A percentile compares a stretch with the other conserved stretches of the same genome.
These are phyloP conservation scores for Dinochytrium kinnereticum DNA, from an alignment of 371 early-diverging fungal species.

Conservation along the genomic window DNA sequence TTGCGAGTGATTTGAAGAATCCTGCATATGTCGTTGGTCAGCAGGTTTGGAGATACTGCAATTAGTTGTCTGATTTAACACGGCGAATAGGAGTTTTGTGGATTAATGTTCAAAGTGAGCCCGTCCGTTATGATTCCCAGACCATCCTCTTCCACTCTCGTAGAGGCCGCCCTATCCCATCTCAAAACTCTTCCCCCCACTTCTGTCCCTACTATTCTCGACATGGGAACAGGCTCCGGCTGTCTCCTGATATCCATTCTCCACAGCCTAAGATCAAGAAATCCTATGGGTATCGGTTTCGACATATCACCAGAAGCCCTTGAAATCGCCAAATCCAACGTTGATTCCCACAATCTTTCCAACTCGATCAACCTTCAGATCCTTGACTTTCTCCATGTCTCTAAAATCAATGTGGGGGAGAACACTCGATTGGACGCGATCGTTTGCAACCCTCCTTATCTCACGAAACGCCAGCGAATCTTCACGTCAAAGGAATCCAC, in stretches of 20 bases:
- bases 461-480: constrained; percentile 50
- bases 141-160: constrained; percentile 70
- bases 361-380: neutral
- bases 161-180: constrained; percentile 50
- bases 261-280: neutral
- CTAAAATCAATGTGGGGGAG: neutral
- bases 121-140: constrained; percentile 75
- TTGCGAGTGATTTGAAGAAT: no score
- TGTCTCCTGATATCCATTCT: constrained; percentile 70
- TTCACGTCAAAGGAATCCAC: constrained; percentile 36
- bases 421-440: constrained; percentile 24
- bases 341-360: neutral
- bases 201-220: constrained; percentile 51
- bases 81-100: constrained; percentile 53
- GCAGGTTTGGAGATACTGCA: constrained; percentile 35
- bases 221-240: constrained; percentile 80
- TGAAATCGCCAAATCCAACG: neutral
- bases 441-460: constrained; percentile 80
- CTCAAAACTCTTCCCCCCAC: neutral
- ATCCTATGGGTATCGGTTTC: neutral
- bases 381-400: neutral
- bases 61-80: no score
- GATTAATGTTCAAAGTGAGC: constrained; percentile 62
- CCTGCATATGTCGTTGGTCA: neutral
- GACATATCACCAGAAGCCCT: neutral